phyloP scores from a whole-genome alignment of 805 yeast genomes.

The Saturnispora sekii region DNA sequence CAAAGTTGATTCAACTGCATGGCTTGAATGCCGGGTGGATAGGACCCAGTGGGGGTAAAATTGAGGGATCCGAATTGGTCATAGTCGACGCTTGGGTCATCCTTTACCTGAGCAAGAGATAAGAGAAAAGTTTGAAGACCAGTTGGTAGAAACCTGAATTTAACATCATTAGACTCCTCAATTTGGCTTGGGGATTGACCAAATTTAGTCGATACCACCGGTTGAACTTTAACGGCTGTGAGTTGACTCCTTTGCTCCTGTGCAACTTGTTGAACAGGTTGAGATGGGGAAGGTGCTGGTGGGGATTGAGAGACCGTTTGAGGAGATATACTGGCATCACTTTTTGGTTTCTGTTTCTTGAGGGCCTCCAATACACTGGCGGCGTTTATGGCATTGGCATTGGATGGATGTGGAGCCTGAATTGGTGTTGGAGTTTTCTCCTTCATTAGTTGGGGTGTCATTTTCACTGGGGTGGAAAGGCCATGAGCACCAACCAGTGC shows the following conservation, averaged over 20 bases:
- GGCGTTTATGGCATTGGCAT: conserved; percentile 27
- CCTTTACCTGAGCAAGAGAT: conserved; percentile 20
- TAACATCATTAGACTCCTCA: conserved; percentile 15
- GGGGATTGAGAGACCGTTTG: conserved; percentile 3
- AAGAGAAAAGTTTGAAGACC: conserved; percentile 27
- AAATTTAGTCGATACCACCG: not conserved
- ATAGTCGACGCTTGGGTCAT: conserved; percentile 12
- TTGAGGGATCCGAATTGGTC: conserved; percentile 13
- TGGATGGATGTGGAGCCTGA: conserved; percentile 11
- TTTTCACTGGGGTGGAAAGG: not conserved
- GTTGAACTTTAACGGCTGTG: too few relatives aligned
- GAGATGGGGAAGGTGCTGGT: conserved; percentile 4
- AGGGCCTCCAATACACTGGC: conserved; percentile 30
- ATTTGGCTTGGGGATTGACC: not conserved
- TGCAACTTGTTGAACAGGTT: not conserved
- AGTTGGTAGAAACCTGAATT: conserved; percentile 27
- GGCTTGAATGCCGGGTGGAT: conserved; percentile 27
- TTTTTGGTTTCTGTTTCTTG: conserved; percentile 27
- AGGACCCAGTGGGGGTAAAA: conserved; percentile 18
- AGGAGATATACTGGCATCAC: conserved; percentile 9
- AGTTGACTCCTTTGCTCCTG: not conserved
- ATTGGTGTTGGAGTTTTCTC: not conserved
- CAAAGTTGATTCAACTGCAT: conserved; percentile 26
- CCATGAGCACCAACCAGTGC: not conserved
- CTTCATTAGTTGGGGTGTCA: not conserved